Percentiles rank a stretch among this genome's conserved stretches.
These are phyloP conservation scores for Thalassiosira ordinaria DNA, from an alignment of 352 stramenopile genomes.

Conservation along the genomic window DNA sequence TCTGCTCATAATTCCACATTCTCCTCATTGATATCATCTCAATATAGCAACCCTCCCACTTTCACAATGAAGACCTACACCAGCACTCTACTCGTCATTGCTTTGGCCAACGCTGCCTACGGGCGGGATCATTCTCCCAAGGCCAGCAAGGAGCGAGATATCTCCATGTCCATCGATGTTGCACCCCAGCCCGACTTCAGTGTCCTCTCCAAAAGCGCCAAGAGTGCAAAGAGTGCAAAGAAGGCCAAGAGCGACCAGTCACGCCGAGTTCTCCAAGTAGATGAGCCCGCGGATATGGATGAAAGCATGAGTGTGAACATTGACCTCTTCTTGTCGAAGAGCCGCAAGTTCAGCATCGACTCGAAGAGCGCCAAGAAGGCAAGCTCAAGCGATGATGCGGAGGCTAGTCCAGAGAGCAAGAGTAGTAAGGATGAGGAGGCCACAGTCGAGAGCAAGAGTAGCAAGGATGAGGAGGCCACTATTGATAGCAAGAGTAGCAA, in stretches of 20 bases:
- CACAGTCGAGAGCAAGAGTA: too few relatives aligned
- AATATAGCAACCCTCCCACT: background rate
- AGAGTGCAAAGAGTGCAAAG: slow-evolving; percentile 6
- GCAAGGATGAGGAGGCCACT: too few relatives aligned
- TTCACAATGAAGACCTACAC: slow-evolving; percentile 16
- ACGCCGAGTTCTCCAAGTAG: slow-evolving; percentile 7
- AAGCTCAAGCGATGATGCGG: background rate
- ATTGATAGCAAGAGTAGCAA: background rate
- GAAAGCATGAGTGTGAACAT: background rate
- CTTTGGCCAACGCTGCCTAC: background rate
- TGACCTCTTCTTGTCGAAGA: slow-evolving; percentile 3
- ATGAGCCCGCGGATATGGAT: background rate
- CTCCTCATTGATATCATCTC: background rate
- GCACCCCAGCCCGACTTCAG: too few relatives aligned
- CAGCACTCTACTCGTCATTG: background rate
- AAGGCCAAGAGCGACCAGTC: slow-evolving; percentile 3
- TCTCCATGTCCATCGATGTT: background rate
- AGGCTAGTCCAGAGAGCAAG: background rate
- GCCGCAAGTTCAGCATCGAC: background rate
- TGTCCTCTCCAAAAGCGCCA: too few relatives aligned
- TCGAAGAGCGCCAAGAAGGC: background rate
- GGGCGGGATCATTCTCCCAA: too few relatives aligned
- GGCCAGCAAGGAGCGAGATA: too few relatives aligned
- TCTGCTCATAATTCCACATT: background rate
- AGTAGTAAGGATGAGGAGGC: too few relatives aligned